Conservation (phyloP, 768 basidiomycete genomes). For the Mycena latifolia region DNA sequence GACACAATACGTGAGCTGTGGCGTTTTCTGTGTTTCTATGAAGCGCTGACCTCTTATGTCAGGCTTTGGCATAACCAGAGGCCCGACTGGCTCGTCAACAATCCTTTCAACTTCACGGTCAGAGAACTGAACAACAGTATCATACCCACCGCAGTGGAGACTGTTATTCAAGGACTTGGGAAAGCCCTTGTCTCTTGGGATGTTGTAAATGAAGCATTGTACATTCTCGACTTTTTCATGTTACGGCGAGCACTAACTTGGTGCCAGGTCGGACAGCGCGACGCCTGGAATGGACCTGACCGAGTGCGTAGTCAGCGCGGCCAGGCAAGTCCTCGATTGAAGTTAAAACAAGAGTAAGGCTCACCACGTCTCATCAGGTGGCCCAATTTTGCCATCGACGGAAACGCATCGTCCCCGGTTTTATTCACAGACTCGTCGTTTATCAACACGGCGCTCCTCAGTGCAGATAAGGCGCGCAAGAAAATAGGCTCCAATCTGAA, state of each 20-base stretch:
- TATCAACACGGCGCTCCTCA: slow-evolving; percentile 32
- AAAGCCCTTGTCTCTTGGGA: slow-evolving; percentile 31
- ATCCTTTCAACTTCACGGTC: slow-evolving; percentile 34
- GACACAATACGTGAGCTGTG: slow-evolving; percentile 33
- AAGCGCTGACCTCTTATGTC: background rate
- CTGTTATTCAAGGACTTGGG: slow-evolving; percentile 32
- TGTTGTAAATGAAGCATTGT: slow-evolving; percentile 34
- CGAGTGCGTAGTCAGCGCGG: slow-evolving; percentile 34
- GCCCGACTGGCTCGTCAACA: slow-evolving; percentile 34
- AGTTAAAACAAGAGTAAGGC: background rate
- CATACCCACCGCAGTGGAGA: slow-evolving; percentile 30
- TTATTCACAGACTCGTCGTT: slow-evolving; percentile 33
- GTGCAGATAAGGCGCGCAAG: slow-evolving; percentile 31
- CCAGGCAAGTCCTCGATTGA: slow-evolving; percentile 9
- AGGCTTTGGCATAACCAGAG: slow-evolving; percentile 35
- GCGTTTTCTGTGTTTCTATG: background rate
- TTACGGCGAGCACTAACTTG: background rate
- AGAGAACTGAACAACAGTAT: slow-evolving; percentile 32
- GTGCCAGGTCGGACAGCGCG: slow-evolving; percentile 26
- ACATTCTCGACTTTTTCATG: background rate
- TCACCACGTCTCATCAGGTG: slow-evolving; percentile 18
- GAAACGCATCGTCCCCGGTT: slow-evolving; percentile 32
- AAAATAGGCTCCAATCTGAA: slow-evolving; percentile 24
- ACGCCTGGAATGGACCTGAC: slow-evolving; percentile 28
- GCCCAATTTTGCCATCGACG: slow-evolving; percentile 36